Evolutionary conservation across 176 grass and related monocot species (phyloP), one percentile per base, ranked within the genome.

Genomic region (Ananas comosus): DNA sequence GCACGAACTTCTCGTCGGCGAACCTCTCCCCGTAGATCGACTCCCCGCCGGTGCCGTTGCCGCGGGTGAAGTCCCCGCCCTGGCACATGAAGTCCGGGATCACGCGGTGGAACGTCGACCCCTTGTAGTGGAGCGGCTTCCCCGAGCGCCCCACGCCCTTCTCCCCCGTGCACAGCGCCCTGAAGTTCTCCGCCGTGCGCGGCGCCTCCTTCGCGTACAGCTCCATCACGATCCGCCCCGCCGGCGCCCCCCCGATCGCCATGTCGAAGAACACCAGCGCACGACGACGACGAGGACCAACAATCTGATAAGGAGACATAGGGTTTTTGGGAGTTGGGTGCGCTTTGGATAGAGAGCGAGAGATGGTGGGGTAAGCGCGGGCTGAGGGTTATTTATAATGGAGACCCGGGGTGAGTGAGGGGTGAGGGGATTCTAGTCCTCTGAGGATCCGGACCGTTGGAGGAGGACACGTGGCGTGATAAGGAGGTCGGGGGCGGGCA

Each of bases 51-150:
- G 75, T 87, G 59, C 84, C 84, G n/a, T n/a, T n/a, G n/a, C n/a
- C n/a, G n/a, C n/a, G n/a, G n/a, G n/a, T n/a, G n/a, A n/a, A n/a
- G n/a, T n/a, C n/a, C n/a, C n/a, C n/a, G n/a, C n/a, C n/a, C n/a
- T n/a, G n/a, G n/a, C n/a, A n/a, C n/a, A n/a, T 87, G 71, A 87
- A 87, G 17, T 69, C 84, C 25, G 84, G 84, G 56, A 87, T 76
- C 67, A 87, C 84, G 1, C 75, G 84, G 75, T 87, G 84, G 80
- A 87, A 79, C 51, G 63, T 18, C 11, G 52, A 28, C 42, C 75
- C 75, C 70, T 82, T 79, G 84, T 87, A 87, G 71, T 71, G 71
- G 11, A 82, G 75, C 0, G 0, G 66, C 75, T 29, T 71, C 17
- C 84, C 71, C 1, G 75, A 63, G 13, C 13, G 51, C 13, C 58